Evolutionary conservation across 2,329 filamentous ascomycete species (phyloP).

Genomic region (Phyllosticta paracitricarpa): DNA sequence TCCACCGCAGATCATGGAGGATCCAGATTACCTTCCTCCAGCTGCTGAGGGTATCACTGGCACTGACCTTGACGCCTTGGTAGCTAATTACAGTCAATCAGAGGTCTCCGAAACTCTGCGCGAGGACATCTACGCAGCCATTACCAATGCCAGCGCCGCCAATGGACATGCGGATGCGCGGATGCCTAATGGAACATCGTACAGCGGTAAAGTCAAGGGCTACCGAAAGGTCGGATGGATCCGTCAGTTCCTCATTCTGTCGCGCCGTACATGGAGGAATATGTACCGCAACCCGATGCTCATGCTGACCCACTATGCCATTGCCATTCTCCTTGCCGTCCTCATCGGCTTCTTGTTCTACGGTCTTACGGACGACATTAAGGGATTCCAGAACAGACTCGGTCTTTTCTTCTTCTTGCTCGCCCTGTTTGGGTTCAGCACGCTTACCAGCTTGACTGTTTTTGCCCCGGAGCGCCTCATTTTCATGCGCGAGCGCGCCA

Average conservation of each 20-base stretch:
- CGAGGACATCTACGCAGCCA: constrained; percentile 67
- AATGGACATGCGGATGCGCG: constrained; percentile 54
- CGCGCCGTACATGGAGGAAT: constrained; percentile 89
- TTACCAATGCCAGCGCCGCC: constrained; percentile 52
- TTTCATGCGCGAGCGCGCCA: constrained; percentile 87
- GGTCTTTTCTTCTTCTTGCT: constrained; percentile 97
- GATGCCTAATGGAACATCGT: constrained; percentile 41
- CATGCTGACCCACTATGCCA: constrained; percentile 97
- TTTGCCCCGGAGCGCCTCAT: constrained; percentile 85
- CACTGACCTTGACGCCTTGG: constrained; percentile 74
- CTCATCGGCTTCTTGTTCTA: constrained; percentile 95
- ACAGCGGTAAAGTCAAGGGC: constrained; percentile 58
- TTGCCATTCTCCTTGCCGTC: constrained; percentile 86
- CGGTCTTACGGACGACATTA: constrained; percentile 88
- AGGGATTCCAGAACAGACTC: constrained; percentile 93
- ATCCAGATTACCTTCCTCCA: constrained; percentile 53
- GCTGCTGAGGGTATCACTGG: constrained; percentile 46
- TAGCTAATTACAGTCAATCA: constrained; percentile 65
- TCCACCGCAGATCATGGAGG: constrained; percentile 56
- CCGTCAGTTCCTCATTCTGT: constrained; percentile 82
- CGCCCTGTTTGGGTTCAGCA: constrained; percentile 93
- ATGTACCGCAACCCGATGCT: constrained; percentile 95
- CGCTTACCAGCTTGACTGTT: constrained; percentile 83
- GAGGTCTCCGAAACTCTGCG: constrained; percentile 64
- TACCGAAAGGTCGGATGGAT: constrained; percentile 72